Conservation (phyloP, 768 basidiomycete genomes). For the Tricholoma furcatifolium region DNA sequence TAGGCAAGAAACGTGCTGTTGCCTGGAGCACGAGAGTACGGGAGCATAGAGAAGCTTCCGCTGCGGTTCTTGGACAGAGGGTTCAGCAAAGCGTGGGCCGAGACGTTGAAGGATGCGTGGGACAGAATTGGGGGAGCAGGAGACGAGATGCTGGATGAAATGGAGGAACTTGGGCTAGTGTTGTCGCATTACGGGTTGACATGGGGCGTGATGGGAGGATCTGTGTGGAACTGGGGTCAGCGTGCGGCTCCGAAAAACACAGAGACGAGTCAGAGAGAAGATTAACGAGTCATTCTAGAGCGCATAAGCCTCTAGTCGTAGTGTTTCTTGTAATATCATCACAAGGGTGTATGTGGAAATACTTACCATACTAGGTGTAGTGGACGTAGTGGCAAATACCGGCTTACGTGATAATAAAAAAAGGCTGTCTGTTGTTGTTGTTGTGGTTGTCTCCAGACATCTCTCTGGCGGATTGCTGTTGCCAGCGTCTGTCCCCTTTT, state of each 20-base stretch:
- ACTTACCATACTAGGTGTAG: too few relatives aligned
- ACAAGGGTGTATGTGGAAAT: neutral
- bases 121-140: slow-evolving; percentile 38
- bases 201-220: slow-evolving; percentile 57
- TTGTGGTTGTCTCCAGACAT: slow-evolving; percentile 38
- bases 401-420: slow-evolving; percentile 3
- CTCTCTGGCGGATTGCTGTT: slow-evolving; percentile 41
- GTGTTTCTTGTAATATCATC: neutral
- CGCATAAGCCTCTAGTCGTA: slow-evolving; percentile 16
- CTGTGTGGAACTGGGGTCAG: slow-evolving; percentile 11
- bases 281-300: slow-evolving; percentile 23
- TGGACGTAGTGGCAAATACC: too few relatives aligned
- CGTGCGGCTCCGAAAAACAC: neutral
- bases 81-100: slow-evolving; percentile 53
- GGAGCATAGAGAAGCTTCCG: slow-evolving; percentile 53
- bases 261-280: slow-evolving; percentile 29
- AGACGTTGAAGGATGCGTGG: slow-evolving; percentile 72
- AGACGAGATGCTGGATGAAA: slow-evolving; percentile 89
- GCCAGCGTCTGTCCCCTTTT: slow-evolving; percentile 39
- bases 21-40: slow-evolving; percentile 69
- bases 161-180: slow-evolving; percentile 92
- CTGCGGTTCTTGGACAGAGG: slow-evolving; percentile 57
- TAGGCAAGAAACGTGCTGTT: slow-evolving; percentile 73
- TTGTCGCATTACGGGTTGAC: slow-evolving; percentile 87
- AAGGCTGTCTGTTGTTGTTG: slow-evolving; percentile 19